These are phyloP conservation scores for Russula compacta DNA, from an alignment of 768 basidiomycete genomes.

Conservation along the genomic window DNA sequence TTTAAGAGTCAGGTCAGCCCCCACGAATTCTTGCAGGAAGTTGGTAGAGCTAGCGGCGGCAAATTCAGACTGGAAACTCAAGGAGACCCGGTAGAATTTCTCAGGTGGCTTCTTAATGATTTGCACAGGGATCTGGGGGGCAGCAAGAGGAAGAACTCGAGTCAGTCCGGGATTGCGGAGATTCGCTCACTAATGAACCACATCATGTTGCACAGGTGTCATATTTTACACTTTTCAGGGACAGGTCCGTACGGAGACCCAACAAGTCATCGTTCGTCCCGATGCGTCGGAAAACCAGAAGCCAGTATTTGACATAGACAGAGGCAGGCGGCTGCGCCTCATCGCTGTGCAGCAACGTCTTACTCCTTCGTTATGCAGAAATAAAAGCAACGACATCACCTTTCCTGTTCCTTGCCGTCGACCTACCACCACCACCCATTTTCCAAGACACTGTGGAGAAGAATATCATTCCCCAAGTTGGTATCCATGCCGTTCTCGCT, in stretches of 20 bases:
- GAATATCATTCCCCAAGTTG: constrained; percentile 98
- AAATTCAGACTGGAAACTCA: constrained; percentile 91
- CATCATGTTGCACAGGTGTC: constrained; percentile 45
- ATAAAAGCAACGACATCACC: constrained; percentile 80
- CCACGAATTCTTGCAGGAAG: constrained; percentile 98
- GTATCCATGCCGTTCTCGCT: constrained; percentile 76
- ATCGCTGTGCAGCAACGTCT: not conserved
- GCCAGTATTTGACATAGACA: constrained; percentile 88
- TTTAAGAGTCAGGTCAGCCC: constrained; percentile 99
- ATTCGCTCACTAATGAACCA: not conserved
- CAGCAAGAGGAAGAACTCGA: constrained; percentile 85
- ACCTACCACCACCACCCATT: constrained; percentile 93
- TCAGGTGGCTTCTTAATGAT: constrained; percentile 91
- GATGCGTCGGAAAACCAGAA: constrained; percentile 68
- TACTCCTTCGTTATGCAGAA: constrained; percentile 39
- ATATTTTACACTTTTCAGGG: constrained; percentile 94
- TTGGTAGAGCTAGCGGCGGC: constrained; percentile 77
- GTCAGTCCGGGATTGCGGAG: constrained; percentile 39
- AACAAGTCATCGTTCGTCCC: constrained; percentile 81
- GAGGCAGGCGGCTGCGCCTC: constrained; percentile 47
- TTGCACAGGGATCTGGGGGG: constrained; percentile 92
- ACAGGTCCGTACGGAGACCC: constrained; percentile 84
- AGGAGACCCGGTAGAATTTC: constrained; percentile 93
- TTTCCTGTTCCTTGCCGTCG: constrained; percentile 92
- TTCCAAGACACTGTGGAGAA: constrained; percentile 96